These are phyloP conservation scores for Schwanniomyces occidentalis DNA, from an alignment of 805 yeast genomes.

Conservation along the genomic window DNA sequence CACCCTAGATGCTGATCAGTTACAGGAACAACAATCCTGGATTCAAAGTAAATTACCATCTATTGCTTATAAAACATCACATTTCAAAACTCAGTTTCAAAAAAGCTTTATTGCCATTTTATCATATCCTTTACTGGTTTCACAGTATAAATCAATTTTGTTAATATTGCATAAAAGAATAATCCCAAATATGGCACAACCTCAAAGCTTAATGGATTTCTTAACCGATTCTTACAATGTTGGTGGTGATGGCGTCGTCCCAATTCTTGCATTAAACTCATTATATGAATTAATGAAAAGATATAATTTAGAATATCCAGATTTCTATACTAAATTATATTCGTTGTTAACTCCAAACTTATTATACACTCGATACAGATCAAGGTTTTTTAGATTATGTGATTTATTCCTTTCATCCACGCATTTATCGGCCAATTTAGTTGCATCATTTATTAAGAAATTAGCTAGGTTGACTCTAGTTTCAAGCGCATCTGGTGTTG, in stretches of 20 bases:
- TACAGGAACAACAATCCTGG: conserved; percentile 32
- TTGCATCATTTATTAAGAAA: conserved; percentile 87
- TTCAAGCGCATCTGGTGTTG: conserved; percentile 87
- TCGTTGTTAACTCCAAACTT: conserved; percentile 73
- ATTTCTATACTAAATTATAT: conserved; percentile 81
- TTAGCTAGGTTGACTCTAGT: conserved; percentile 71
- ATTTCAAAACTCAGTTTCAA: conserved; percentile 69
- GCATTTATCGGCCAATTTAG: conserved; percentile 77
- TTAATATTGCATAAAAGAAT: conserved; percentile 78
- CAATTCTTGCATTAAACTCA: conserved; percentile 83
- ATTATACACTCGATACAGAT: conserved; percentile 75
- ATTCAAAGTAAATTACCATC: conserved; percentile 35
- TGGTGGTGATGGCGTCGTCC: conserved; percentile 48
- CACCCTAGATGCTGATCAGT: conserved; percentile 25
- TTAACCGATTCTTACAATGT: conserved; percentile 78
- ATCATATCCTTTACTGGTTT: conserved; percentile 44
- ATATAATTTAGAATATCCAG: conserved; percentile 87
- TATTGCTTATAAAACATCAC: conserved; percentile 33
- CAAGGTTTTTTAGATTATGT: conserved; percentile 83
- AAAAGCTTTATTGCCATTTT: conserved; percentile 63
- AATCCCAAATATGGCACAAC: conserved; percentile 76
- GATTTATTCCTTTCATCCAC: conserved; percentile 85
- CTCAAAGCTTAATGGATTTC: conserved; percentile 89
- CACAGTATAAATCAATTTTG: conserved; percentile 70
- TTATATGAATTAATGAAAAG: conserved; percentile 80